Evolutionary conservation across 2,329 filamentous ascomycete genomes (phyloP), one percentile per base, ranked within the genome.

Genomic region (Aspergillus luchuensis): DNA sequence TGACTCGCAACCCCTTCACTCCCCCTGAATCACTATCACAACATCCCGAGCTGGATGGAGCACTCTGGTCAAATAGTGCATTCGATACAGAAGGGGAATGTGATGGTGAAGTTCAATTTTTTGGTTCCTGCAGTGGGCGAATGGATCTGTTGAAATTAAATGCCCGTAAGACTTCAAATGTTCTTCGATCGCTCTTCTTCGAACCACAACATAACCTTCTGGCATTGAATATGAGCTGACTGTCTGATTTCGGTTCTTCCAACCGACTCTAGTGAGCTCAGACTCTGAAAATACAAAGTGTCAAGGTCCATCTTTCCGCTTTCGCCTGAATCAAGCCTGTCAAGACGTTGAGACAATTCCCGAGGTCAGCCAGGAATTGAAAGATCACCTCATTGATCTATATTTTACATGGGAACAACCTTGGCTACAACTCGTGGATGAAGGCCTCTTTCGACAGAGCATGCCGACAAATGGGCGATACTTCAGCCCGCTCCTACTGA

Each of bases 401-500:
- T 51, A 51, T 30, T 51, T 51, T 17, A 17, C 15, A 11, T 51
- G 48, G 28, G 48, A 51, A n/a, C 48, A 51, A 21, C 48, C 48
- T 19, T 51, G 48, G 28, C 8, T 28, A 17, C 48, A 51, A 28
- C 15, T 51, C 7, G 48, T 51, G 48, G 48, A 38, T 10, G 48
- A 51, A 28, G n/a, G 10, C 17, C 23, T 38, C n/a, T 51, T 38
- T 17, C 48, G 48, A 10, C 23, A 51, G 48, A 51, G 48, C 15
- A 10, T 10, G 25, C 28, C 5, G 7, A 8, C 25, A 3, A n/a
- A n/a, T 15, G 48, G 48, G 23, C 25, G 28, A 19, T 38, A 51
- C 21, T 51, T 7, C 17, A 36, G 48, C 17, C 48, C 48, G 19
- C 30, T 51, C 3, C 25, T 38, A 10, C 48, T 51, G 5, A 73